Conservation (phyloP, 768 basidiomycete species). For the Pleurotus ostreatus region DNA sequence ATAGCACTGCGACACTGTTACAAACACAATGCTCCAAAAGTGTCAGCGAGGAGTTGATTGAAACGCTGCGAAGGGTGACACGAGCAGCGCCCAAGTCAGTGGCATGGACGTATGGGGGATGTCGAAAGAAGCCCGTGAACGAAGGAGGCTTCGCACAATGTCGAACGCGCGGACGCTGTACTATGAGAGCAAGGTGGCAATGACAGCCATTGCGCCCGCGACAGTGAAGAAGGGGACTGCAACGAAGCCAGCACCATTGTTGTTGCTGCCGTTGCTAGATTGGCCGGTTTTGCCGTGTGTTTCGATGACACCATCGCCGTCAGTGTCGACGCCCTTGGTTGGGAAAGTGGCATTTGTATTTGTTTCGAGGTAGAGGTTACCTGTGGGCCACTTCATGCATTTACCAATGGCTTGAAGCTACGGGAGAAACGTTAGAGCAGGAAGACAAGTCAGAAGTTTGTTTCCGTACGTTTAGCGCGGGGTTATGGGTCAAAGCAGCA, state of each 20-base stretch:
- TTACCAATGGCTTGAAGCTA: slow-evolving; percentile 73
- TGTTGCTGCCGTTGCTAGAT: not conserved
- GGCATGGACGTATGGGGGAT: not conserved
- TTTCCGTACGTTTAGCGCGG: slow-evolving; percentile 35
- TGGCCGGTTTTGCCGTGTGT: slow-evolving; percentile 21
- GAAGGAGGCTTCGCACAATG: not conserved
- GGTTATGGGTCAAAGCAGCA: slow-evolving; percentile 62
- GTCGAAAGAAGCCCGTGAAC: not conserved
- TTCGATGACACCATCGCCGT: slow-evolving; percentile 35
- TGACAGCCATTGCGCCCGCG: not conserved
- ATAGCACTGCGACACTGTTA: not conserved
- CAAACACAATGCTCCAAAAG: slow-evolving; percentile 5
- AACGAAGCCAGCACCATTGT: not conserved
- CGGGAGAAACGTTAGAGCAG: not conserved
- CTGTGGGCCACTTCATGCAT: slow-evolving; percentile 61
- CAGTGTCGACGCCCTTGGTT: slow-evolving; percentile 27
- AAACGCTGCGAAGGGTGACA: not conserved
- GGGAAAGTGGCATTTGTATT: slow-evolving; percentile 70
- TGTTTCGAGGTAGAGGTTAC: slow-evolving; percentile 82
- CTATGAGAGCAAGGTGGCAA: slow-evolving; percentile 7
- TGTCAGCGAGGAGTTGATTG: not conserved
- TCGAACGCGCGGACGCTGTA: not conserved
- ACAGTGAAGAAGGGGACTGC: slow-evolving; percentile 4
- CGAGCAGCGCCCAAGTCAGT: no score
- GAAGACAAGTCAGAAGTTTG: not conserved